Evolutionary conservation across 1,284 basidiomycete genomes (phyloP).

Genomic region (Malassezia nana): DNA sequence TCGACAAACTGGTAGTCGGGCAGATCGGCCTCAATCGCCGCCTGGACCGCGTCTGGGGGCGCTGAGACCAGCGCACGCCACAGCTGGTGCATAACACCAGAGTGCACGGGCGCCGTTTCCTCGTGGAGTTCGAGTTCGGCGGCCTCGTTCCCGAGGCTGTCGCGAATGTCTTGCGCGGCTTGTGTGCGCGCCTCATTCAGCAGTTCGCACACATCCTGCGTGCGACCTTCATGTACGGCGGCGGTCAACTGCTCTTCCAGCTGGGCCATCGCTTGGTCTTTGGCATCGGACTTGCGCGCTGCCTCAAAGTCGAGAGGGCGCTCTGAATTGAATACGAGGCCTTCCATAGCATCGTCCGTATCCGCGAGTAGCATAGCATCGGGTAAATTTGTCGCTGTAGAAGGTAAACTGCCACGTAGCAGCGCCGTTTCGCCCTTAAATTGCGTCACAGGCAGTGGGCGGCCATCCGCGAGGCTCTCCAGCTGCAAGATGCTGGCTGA

Average conservation of each 20-base stretch:
- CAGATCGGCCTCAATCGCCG: constrained; percentile 29
- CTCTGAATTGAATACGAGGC: constrained; percentile 22
- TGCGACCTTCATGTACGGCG: constrained; percentile 30
- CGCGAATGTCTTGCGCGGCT: constrained; percentile 29
- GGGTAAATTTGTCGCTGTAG: constrained; percentile 7
- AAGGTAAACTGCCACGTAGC: constrained; percentile 4
- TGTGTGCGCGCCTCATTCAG: constrained; percentile 19
- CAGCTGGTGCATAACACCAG: constrained; percentile 37
- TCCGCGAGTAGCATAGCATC: constrained; percentile 5
- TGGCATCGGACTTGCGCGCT: constrained; percentile 22
- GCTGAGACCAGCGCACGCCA: constrained; percentile 44
- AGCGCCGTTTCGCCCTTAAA: constrained; percentile 14
- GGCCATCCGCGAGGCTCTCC: constrained; percentile 56
- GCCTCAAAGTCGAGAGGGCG: constrained; percentile 41
- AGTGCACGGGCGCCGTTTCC: constrained; percentile 15
- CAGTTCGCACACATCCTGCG: constrained; percentile 30
- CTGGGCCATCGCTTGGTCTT: constrained; percentile 34
- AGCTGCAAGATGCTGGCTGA: constrained; percentile 85
- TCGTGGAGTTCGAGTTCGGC: constrained; percentile 27
- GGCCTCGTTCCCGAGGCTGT: neutral
- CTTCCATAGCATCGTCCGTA: constrained; percentile 19
- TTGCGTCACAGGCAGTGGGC: constrained; percentile 9
- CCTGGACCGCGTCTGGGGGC: constrained; percentile 26
- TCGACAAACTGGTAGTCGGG: constrained; percentile 85
- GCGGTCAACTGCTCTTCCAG: constrained; percentile 37